Percentiles rank a stretch among this genome's conserved stretches.
Evolutionary conservation across 495 filamentous ascomycete genomes (phyloP).

Genomic region (Xylaria longipes): DNA sequence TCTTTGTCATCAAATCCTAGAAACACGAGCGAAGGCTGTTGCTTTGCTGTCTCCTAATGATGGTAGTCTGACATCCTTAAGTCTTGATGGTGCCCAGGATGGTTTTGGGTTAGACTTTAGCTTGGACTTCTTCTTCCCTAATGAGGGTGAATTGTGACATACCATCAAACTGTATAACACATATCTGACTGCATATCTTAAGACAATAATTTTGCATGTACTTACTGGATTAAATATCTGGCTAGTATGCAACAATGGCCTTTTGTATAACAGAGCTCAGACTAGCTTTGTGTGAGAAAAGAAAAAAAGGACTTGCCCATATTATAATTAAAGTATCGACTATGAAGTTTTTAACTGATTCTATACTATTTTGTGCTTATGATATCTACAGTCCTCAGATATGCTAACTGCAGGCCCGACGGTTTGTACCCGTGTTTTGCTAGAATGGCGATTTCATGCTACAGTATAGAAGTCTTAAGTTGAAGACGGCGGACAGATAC

Average conservation of each 20-base stretch:
- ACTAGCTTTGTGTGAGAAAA: background rate
- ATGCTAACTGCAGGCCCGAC: background rate
- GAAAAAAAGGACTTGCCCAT: background rate
- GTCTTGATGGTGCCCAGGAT: slow-evolving; percentile 25
- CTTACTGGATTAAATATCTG: background rate
- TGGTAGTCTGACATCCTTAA: slow-evolving; percentile 26
- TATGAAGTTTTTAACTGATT: background rate
- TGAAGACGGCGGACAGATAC: background rate
- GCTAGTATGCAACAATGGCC: background rate
- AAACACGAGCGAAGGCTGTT: slow-evolving; percentile 21
- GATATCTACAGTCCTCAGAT: background rate
- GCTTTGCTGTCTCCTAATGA: slow-evolving; percentile 19
- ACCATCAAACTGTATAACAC: background rate
- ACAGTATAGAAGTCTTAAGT: background rate
- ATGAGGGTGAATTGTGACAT: slow-evolving; percentile 11
- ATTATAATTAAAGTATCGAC: background rate
- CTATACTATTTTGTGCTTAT: background rate
- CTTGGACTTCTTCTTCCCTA: slow-evolving; percentile 35
- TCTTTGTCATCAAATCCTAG: slow-evolving; percentile 38
- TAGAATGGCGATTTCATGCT: background rate
- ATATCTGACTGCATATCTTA: background rate
- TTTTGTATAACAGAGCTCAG: background rate
- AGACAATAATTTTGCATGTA: background rate
- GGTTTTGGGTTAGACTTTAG: slow-evolving; percentile 32
- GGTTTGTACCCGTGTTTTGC: background rate